phyloP scores from a whole-genome alignment of 2,329 filamentous ascomycete genomes.

The Fusarium sambucinum region DNA sequence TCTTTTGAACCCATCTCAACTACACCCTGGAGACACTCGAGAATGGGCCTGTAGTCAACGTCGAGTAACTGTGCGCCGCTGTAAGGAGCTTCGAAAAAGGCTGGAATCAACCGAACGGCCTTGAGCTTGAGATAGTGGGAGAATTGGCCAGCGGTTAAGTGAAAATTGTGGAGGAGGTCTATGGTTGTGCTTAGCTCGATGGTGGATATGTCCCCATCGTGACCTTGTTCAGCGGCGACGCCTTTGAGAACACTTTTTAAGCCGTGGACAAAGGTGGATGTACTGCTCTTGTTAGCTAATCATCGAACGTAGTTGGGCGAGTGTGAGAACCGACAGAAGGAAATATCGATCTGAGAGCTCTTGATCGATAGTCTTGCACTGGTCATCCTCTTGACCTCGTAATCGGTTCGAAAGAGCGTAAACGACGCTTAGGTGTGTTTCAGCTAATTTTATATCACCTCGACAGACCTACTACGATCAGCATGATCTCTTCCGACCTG shows the following conservation, averaged over 20 bases:
- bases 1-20: not conserved
- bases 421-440: slow-evolving; percentile 10
- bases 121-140: slow-evolving; percentile 13
- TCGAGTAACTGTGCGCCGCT: not conserved
- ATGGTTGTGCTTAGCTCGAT: not conserved
- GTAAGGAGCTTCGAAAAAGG: slow-evolving; percentile 6
- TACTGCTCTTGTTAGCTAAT: not conserved
- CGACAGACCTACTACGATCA: not conserved
- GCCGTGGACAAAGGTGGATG: slow-evolving; percentile 7
- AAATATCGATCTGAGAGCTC: slow-evolving; percentile 19
- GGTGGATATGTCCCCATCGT: rapidly evolving
- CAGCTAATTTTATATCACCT: slow-evolving; percentile 10
- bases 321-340: not conserved
- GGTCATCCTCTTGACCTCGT: rapidly evolving
- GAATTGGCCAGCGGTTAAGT: not conserved
- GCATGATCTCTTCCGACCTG: rapidly evolving
- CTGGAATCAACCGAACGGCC: slow-evolving; percentile 16
- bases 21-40: not conserved
- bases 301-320: rapidly evolving
- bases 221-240: not conserved
- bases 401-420: not conserved
- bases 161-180: not conserved
- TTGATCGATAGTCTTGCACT: slow-evolving; percentile 3
- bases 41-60: not conserved
- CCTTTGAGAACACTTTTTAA: slow-evolving; percentile 1